phyloP scores from a whole-genome alignment of 306 rosid species.

The Psophocarpus tetragonolobus region DNA sequence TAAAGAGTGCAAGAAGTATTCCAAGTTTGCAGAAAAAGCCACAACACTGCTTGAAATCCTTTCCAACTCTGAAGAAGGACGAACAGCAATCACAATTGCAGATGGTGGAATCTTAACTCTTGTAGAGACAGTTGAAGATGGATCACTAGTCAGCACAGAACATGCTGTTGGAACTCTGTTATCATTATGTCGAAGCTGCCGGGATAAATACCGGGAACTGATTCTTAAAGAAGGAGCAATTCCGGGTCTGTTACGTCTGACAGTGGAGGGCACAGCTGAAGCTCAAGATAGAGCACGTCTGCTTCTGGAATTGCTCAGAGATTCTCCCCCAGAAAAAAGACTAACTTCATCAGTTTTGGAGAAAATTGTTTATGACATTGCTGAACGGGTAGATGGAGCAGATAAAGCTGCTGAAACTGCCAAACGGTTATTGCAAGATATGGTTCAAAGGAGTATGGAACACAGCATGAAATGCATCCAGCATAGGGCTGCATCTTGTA shows the following conservation, averaged over 20 bases:
- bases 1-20: slow-evolving; percentile 81
- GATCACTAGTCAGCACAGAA: slow-evolving; percentile 78
- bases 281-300: slow-evolving; percentile 70
- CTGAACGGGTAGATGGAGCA: slow-evolving; percentile 70
- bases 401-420: slow-evolving; percentile 88
- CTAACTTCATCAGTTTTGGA: slow-evolving; percentile 65
- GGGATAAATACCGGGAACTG: slow-evolving; percentile 78
- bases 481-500: slow-evolving; percentile 55
- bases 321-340: slow-evolving; percentile 68
- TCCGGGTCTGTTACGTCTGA: slow-evolving; percentile 80
- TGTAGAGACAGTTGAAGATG: slow-evolving; percentile 89
- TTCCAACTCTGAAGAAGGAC: slow-evolving; percentile 71
- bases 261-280: slow-evolving; percentile 79
- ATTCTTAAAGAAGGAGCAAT: slow-evolving; percentile 89
- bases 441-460: slow-evolving; percentile 82
- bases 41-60: slow-evolving; percentile 76
- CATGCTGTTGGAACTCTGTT: slow-evolving; percentile 83
- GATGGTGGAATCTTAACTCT: slow-evolving; percentile 76
- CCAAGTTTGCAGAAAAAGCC: slow-evolving; percentile 88
- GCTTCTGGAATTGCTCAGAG: slow-evolving; percentile 83
- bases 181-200: slow-evolving; percentile 65
- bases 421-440: slow-evolving; percentile 66
- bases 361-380: slow-evolving; percentile 77
- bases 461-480: slow-evolving; percentile 61
- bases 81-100: slow-evolving; percentile 55